Conservation (phyloP, 805 yeast genomes). For the Teunomyces barrocoloradensis region DNA sequence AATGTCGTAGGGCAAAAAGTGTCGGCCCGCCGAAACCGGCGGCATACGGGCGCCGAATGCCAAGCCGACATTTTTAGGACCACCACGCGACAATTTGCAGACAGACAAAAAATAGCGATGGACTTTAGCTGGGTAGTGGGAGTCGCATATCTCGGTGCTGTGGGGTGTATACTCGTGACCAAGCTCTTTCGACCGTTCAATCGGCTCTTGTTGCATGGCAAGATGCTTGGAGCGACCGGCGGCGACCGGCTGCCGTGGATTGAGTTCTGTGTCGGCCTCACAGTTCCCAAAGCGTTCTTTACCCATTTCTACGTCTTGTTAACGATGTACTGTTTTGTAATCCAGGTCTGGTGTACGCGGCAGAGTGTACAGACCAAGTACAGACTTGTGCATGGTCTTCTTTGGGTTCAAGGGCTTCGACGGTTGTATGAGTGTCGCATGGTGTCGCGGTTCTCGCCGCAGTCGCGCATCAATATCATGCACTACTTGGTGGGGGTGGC, state of each 20-base stretch:
- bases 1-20: not conserved
- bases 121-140: not conserved
- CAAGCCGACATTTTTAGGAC: too few species aligned
- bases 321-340: slow-evolving; percentile 18
- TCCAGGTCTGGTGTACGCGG: slow-evolving; percentile 12
- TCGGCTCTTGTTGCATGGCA: slow-evolving; percentile 23
- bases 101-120: not conserved
- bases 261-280: slow-evolving; percentile 17
- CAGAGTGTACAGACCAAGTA: slow-evolving; percentile 17
- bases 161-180: slow-evolving; percentile 11
- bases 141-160: not conserved
- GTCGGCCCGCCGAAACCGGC: not conserved
- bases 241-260: not conserved
- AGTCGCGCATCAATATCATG: slow-evolving; percentile 57
- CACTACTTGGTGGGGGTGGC: slow-evolving; percentile 66
- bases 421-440: slow-evolving; percentile 53
- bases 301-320: slow-evolving; percentile 59
- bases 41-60: too few species aligned
- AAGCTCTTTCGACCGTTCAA: slow-evolving; percentile 16
- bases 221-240: slow-evolving; percentile 6
- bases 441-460: slow-evolving; percentile 45
- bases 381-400: slow-evolving; percentile 19
- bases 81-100: too few species aligned
- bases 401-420: slow-evolving; percentile 50
- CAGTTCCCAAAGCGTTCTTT: slow-evolving; percentile 65